Evolutionary conservation across 2,329 filamentous ascomycete genomes (phyloP).

Genomic region (Macrophomina pseudophaseolina): DNA sequence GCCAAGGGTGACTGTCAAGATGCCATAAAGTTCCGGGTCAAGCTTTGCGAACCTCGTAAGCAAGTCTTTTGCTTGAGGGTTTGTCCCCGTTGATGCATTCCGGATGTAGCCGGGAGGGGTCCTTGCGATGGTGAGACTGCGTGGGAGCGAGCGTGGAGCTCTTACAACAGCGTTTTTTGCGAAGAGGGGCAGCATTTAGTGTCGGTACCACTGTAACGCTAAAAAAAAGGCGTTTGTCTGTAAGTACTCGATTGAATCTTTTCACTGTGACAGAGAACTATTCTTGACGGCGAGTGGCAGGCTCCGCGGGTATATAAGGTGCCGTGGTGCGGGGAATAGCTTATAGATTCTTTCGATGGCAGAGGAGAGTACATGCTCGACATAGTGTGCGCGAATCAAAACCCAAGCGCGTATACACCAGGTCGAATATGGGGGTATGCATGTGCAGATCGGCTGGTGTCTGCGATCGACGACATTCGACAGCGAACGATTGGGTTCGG

Average conservation of each 20-base stretch:
- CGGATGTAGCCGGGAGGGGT: neutral
- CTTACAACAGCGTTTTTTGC: neutral
- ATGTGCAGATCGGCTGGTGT: neutral
- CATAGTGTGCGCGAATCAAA: neutral
- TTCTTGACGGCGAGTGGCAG: neutral
- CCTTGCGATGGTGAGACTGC: neutral
- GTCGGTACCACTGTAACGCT: neutral
- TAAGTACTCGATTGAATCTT: neutral
- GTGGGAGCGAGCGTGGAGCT: conserved; percentile 11
- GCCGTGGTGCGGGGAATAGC: neutral
- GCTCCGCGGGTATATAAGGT: neutral
- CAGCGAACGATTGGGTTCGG: neutral
- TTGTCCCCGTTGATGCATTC: neutral
- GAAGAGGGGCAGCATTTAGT: conserved; percentile 1
- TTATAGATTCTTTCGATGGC: neutral
- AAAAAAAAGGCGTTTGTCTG: neutral
- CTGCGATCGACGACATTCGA: neutral
- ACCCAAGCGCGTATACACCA: neutral
- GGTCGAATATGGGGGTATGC: neutral
- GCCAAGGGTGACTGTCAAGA: neutral
- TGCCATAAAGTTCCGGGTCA: conserved; percentile 5
- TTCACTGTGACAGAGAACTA: neutral
- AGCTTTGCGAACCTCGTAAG: conserved; percentile 8
- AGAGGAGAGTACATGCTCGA: neutral
- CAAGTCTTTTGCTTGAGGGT: neutral